Evolutionary conservation across 148 eudicot genomes (phyloP), one percentile per base, ranked within the genome.

Genomic region (Polygonum maritimum): DNA sequence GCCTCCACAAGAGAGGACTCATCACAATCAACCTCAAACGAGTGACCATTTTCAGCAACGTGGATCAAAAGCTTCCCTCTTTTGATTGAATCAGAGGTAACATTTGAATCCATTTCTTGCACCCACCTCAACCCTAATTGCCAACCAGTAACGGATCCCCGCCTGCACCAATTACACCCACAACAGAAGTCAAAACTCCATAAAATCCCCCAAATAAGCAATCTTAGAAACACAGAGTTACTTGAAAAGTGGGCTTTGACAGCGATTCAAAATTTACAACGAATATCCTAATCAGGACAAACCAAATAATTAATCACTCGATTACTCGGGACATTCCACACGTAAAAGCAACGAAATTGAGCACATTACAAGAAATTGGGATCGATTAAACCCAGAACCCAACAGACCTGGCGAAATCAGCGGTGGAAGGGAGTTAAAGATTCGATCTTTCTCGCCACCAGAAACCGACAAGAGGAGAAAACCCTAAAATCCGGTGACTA

Each of bases 21-120:
- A 75, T 92, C 89, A 33, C 98, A 96, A 55, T 86, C 90, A n/a
- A 92, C 81, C 74, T 89, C 86, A 83, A 81, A 85, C 0, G 99
- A 89, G 76, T 87, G 92, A n/a, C 99, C 99, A 87, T 92, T 92
- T 82, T 96, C 95, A 1, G 98, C 99, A 62, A 91, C 78, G 78
- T 88, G 98, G 75, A 96, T 91, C 81, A 87, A 57, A 51, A 96
- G 87, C 87, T 87, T 89, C 16, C 94, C 97, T 78, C 79, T 78
- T 5, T 78, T 76, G 48, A 81, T 67, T 9, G 75, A 84, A 73
- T 82, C 87, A 79, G 78, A 84, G 4, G 85, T 80, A 26, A 79
- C 80, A 80, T 81, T 84, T 5, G 92, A 89, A 85, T 90, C 90
- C 98, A 95, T 95, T 74, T 78, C 31, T 90, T 48, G 74, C 16